A percentile compares a stretch with the other conserved stretches of the same genome.
Conservation (phyloP, 768 basidiomycete genomes). For the Amanita jacksonii region DNA sequence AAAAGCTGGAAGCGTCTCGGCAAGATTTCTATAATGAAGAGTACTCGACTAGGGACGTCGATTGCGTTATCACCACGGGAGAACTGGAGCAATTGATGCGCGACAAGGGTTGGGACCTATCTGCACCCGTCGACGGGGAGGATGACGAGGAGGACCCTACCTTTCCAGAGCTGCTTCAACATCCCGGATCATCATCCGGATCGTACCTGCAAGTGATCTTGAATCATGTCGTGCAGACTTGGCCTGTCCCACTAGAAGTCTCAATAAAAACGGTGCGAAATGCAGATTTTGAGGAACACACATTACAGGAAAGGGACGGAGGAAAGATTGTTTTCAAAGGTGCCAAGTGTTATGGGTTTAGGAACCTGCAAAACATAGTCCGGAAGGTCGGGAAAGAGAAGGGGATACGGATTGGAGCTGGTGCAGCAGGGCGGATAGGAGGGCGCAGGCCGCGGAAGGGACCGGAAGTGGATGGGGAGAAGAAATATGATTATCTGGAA, state of each 20-base stretch:
- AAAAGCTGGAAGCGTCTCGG: constrained; percentile 95
- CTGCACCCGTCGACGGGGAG: constrained; percentile 46
- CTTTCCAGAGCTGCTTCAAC: constrained; percentile 68
- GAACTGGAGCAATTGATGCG: constrained; percentile 82
- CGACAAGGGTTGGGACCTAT: constrained; percentile 76
- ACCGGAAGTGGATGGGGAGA: constrained; percentile 22
- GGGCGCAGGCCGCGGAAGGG: constrained; percentile 16
- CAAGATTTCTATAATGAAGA: constrained; percentile 82
- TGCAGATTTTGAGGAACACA: constrained; percentile 72
- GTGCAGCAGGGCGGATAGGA: constrained; percentile 24
- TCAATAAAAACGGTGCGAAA: constrained; percentile 53
- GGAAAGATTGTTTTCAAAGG: constrained; percentile 78
- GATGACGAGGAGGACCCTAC: constrained; percentile 11
- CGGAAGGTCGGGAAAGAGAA: constrained; percentile 84
- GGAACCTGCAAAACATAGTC: constrained; percentile 95
- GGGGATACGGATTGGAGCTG: constrained; percentile 56
- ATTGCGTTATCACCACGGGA: constrained; percentile 95
- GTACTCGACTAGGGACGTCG: constrained; percentile 85
- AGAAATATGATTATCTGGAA: constrained; percentile 82
- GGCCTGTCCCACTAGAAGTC: constrained; percentile 37
- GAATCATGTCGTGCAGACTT: constrained; percentile 34
- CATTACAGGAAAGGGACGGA: constrained; percentile 30
- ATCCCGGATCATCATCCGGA: constrained; percentile 84
- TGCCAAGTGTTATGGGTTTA: constrained; percentile 94
- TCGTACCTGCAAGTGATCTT: constrained; percentile 85